A percentile compares a stretch with the other conserved stretches of the same genome.
phyloP scores from a whole-genome alignment of 306 rosid species.

The Pterocarpus macrocarpus region DNA sequence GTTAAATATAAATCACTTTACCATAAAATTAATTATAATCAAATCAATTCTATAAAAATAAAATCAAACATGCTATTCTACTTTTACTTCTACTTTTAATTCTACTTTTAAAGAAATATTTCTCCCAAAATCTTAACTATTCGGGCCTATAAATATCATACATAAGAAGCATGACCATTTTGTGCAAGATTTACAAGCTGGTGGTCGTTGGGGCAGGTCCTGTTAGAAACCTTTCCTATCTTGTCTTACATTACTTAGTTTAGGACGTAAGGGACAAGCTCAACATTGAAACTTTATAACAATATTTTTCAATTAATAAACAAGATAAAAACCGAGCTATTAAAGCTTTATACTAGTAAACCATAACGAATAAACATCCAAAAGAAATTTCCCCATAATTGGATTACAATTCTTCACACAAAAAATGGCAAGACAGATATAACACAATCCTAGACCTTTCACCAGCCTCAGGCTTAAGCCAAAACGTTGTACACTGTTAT shows the following conservation, averaged over 20 bases:
- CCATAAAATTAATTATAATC: too few species aligned
- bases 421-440: conserved; percentile 25
- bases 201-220: background rate
- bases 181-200: background rate
- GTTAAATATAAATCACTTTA: too few species aligned
- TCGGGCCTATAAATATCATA: too few species aligned
- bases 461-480: conserved; percentile 19
- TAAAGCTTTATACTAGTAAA: background rate
- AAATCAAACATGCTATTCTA: too few species aligned
- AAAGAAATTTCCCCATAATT: conserved; percentile 29
- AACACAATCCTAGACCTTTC: conserved; percentile 28
- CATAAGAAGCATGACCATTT: background rate
- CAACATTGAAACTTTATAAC: background rate
- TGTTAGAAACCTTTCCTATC: background rate
- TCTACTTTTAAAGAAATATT: too few species aligned
- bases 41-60: too few species aligned
- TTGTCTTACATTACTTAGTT: background rate
- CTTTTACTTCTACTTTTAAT: too few species aligned
- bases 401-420: conserved; percentile 35
- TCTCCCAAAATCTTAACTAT: too few species aligned
- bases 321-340: background rate
- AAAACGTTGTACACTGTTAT: conserved; percentile 41
- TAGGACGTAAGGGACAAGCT: background rate
- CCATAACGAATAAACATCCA: conserved; percentile 35
- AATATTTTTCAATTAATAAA: background rate